Percentiles rank a stretch among this genome's conserved stretches.
Conservation (phyloP, 306 rosid genomes). For the Inga oerstediana region DNA sequence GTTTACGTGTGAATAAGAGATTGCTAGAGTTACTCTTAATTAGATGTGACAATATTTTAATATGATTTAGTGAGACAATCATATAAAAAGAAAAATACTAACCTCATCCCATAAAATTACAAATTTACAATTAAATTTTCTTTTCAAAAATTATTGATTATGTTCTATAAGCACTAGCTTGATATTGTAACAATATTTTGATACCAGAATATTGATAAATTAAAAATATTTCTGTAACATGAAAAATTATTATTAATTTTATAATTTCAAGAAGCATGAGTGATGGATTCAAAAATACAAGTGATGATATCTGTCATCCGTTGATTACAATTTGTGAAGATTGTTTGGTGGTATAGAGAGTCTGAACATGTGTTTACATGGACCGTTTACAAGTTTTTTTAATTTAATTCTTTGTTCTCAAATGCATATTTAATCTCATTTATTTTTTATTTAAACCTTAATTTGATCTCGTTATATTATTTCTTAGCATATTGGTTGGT, state of each 20-base stretch:
- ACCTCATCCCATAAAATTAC: neutral
- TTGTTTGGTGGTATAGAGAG: too few species aligned
- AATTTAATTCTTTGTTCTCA: neutral
- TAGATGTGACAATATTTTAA: too few species aligned
- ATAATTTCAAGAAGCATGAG: neutral
- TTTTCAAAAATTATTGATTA: too few species aligned
- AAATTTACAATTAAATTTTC: too few species aligned
- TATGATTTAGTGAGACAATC: too few species aligned
- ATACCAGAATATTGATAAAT: neutral
- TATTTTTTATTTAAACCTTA: too few species aligned
- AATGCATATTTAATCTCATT: neutral
- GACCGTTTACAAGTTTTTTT: too few species aligned
- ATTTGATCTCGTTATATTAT: too few species aligned
- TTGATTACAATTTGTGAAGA: too few species aligned
- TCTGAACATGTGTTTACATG: too few species aligned
- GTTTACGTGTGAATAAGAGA: too few species aligned
- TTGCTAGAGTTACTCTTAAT: too few species aligned
- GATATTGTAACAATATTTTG: neutral
- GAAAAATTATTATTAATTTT: neutral
- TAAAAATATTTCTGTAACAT: neutral
- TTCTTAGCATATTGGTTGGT: neutral
- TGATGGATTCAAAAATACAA: neutral
- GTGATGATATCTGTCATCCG: neutral
- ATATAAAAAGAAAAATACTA: neutral
- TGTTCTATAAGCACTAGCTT: neutral